Evolutionary conservation across 2,329 filamentous ascomycete genomes (phyloP), one percentile per base, ranked within the genome.

Genomic region (Colletotrichum siamense): DNA sequence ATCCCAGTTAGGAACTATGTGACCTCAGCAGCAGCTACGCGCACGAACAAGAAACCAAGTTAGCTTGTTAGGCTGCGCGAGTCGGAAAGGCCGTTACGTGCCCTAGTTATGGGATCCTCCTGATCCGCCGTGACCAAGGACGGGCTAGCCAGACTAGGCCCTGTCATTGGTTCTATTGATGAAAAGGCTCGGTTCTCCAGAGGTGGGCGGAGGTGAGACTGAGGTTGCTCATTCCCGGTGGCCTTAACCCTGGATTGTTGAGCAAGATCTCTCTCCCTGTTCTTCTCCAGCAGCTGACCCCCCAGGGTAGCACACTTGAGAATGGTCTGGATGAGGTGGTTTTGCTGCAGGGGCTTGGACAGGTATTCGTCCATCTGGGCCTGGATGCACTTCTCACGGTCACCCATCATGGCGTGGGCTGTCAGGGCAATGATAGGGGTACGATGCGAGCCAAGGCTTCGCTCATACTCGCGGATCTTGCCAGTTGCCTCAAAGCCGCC

Each of bases 361-460:
- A 99, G 89, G 83, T 99, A 99, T 85, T 99, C 97, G 84, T 99
- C 97, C 97, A 99, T 99, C 87, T 99, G 96, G 12, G 96, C 97
- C 84, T 98, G 95, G 77, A 99, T 98, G 85, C 97, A 99, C 88
- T 98, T 98, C 84, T 99, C 97, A 66, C 97, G 92, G 82, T 99
- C 97, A 79, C 97, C 97, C 88, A 99, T 93, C 97, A 99, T 99
- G 80, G 97, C 97, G 86, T 99, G 97, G 2, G 97, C 97, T 15
- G 97, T 99, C 61, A 99, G 91, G 3, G 97, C 97, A 81, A 99
- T 98, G 82, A 99, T 98, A 16, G 97, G 97, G 13, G 96, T 98
- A 69, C 96, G 92, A 74, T 95, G 93, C 39, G 95, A 91, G 71
- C 93, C 94, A 79, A 95, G 92, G 79, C 93, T 94, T 76, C 94